phyloP scores from a whole-genome alignment of 495 filamentous ascomycete species.

The Penicillium dipodomyicola region DNA sequence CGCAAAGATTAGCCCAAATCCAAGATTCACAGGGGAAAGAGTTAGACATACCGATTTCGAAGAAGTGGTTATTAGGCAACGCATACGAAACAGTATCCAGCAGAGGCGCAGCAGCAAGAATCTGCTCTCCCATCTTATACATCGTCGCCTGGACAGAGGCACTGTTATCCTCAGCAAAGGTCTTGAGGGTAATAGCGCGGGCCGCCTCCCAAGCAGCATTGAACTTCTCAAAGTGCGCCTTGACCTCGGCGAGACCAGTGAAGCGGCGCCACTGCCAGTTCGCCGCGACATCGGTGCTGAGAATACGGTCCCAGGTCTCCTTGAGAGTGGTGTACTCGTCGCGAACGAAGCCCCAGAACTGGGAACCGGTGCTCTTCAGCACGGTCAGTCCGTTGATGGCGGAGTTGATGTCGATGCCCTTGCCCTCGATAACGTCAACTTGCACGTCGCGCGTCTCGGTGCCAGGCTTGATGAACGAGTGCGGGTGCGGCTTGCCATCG shows the following conservation, averaged over 20 bases:
- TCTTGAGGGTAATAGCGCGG: conserved; percentile 79
- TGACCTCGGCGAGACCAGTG: conserved; percentile 62
- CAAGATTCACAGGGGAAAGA: background rate
- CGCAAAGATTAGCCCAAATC: conserved; percentile 20
- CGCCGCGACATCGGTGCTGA: conserved; percentile 87
- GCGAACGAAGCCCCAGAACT: conserved; percentile 89
- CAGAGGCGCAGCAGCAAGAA: conserved; percentile 70
- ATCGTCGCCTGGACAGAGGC: conserved; percentile 95
- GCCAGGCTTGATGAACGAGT: conserved; percentile 90
- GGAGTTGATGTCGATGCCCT: conserved; percentile 70
- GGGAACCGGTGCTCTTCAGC: conserved; percentile 95
- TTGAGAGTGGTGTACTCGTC: conserved; percentile 89
- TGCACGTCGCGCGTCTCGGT: conserved; percentile 68
- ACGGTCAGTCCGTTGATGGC: conserved; percentile 75
- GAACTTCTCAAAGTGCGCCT: conserved; percentile 62
- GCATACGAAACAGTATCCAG: conserved; percentile 75
- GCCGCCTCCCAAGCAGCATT: conserved; percentile 74
- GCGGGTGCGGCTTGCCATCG: conserved; percentile 90
- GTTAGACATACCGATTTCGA: conserved; percentile 74
- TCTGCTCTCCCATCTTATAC: conserved; percentile 96
- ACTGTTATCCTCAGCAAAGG: conserved; percentile 87
- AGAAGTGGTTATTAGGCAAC: conserved; percentile 98
- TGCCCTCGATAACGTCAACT: conserved; percentile 50
- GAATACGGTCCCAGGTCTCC: conserved; percentile 91
- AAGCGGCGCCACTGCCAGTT: conserved; percentile 82